Evolutionary conservation across 176 grass and related monocot genomes (phyloP).

Genomic region (Tillandsia fasciculata): DNA sequence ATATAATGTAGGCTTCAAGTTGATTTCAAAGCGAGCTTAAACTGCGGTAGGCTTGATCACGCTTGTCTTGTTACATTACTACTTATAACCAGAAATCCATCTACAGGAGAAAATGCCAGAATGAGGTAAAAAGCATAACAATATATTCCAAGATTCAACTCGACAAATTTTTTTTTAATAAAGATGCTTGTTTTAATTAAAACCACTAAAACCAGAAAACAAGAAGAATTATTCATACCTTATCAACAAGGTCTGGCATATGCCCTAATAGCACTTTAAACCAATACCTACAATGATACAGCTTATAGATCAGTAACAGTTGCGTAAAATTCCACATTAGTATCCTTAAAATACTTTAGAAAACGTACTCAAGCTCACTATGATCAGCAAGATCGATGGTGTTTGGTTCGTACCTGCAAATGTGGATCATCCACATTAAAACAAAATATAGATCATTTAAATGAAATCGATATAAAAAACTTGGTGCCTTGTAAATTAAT

Average conservation of each 20-base stretch:
- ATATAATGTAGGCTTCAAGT: no score
- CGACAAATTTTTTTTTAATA: no score
- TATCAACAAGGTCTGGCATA: slow-evolving; percentile 80
- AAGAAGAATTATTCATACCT: slow-evolving; percentile 39
- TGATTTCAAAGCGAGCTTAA: no score
- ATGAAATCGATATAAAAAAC: not conserved
- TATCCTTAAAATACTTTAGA: slow-evolving; percentile 2
- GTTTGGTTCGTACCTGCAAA: slow-evolving; percentile 92
- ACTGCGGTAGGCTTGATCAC: no score
- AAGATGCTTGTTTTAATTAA: no score
- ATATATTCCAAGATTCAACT: no score
- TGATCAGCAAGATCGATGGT: slow-evolving; percentile 77
- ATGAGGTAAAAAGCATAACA: no score
- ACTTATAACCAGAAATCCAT: no score
- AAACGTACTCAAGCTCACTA: slow-evolving; percentile 79
- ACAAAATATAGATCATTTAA: not conserved
- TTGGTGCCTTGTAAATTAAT: not conserved
- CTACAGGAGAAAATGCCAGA: no score
- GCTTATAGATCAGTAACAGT: slow-evolving; percentile 21
- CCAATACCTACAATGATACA: slow-evolving; percentile 71
- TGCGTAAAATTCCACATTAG: slow-evolving; percentile 11
- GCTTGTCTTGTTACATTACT: no score
- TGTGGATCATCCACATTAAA: not conserved
- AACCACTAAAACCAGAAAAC: no score
- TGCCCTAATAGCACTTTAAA: slow-evolving; percentile 77